Percentiles rank a stretch among this genome's conserved stretches.
Conservation (phyloP, 257 asterid species). For the Solanum acaule region DNA sequence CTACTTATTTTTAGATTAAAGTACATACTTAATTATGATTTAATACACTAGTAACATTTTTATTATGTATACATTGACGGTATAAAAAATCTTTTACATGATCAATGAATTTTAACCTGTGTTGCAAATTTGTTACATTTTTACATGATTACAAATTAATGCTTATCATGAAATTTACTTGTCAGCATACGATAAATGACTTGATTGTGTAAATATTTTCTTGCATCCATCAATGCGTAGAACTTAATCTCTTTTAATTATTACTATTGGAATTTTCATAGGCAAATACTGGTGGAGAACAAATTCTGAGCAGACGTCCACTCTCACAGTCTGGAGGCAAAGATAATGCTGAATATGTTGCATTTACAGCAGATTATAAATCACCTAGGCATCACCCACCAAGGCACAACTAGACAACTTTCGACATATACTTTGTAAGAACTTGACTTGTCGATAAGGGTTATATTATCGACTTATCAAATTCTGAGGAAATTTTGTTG, state of each 20-base stretch:
- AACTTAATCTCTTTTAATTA: neutral
- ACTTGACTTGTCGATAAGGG: neutral
- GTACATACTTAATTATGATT: neutral
- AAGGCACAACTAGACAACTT: constrained; percentile 33
- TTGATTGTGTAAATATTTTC: neutral
- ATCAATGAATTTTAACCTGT: neutral
- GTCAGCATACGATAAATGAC: neutral
- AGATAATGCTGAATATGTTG: constrained; percentile 27
- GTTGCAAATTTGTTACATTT: neutral
- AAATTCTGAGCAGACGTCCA: constrained; percentile 13
- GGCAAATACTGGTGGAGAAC: neutral
- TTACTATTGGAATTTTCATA: neutral
- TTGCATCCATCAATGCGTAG: neutral
- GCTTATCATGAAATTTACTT: neutral
- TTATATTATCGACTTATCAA: neutral
- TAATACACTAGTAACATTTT: neutral
- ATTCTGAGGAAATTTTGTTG: fast-evolving
- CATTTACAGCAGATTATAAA: constrained; percentile 50
- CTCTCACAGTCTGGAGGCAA: constrained; percentile 5
- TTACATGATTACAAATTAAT: neutral
- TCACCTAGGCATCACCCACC: constrained; percentile 72
- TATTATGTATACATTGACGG: neutral
- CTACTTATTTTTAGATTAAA: neutral
- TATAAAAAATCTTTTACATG: neutral
- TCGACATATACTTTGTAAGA: fast-evolving